Base-by-base conservation (phyloP, 495 filamentous ascomycete species). In the Bombardia bombarda region DNA sequence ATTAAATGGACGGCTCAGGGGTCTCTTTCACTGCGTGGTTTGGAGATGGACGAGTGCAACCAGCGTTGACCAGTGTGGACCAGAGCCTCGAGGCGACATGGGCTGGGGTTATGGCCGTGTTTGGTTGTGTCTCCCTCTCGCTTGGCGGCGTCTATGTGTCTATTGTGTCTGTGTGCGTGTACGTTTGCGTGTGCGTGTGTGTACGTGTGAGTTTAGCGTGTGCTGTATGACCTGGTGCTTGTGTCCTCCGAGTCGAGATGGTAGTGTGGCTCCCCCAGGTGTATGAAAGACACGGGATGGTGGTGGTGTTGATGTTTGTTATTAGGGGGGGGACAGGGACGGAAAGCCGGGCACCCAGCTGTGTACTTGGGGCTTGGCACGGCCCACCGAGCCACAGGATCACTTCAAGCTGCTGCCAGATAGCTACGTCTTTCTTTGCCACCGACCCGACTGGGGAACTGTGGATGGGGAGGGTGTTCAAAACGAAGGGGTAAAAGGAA, bases 1-100 rank as follows among this genome's bases (percentile, higher is more conserved):
- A 73, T 73, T 65, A 69, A 73, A 45, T 47, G 39, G 43, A 38
- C 42, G 50, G 37, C 23, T 40, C 44, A 43, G 40, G 30, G 25
- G 41, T 40, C 8, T 10, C 17, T 7, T 18, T 16, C 38, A 26
- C 37, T 17, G 23, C 28, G 23, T 21, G 39, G 2, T 46, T 21
- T 30, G 25, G 38, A 32, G 42, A 46, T 14, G 37, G 32, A 19
- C 14, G 46, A 14, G 42, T 25, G n/a, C 38, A 5, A 31, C 39
- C 18, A 24, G 18, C 12, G 40, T 8, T n/a, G n/a, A n/a, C n/a
- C n/a, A n/a, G n/a, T n/a, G n/a, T n/a, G n/a, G n/a, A n/a, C n/a
- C n/a, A n/a, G n/a, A n/a, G 34, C 36, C 39, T 25, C 14, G 20
- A 28, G 45, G 43, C 44, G 38, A 44, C 51, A 52, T 58, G 46